Base-by-base conservation (phyloP, 371 early-diverging fungal species). In the Batkoa obscura region DNA sequence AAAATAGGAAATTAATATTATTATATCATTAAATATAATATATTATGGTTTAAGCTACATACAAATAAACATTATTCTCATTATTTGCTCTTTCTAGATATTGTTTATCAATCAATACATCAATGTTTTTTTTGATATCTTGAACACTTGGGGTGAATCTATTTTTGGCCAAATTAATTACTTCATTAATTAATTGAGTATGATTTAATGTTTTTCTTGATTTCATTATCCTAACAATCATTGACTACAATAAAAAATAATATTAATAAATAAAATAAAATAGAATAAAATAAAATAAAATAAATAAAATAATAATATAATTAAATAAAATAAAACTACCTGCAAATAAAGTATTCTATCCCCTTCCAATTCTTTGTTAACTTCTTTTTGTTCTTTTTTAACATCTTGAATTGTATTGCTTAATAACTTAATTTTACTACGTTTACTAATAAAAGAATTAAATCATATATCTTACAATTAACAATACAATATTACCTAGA, bases 151-250 rank as follows among this genome's bases (percentile, higher is more conserved):
- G 94, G 64, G 86, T 85, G 72, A 95, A 97, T 55, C 92, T 76
- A 41, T 85, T 75, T 64, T 83, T 78, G 30, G 90, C 72, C 60
- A 91, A 90, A 10, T 74, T 72, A 48, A 95, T 86, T 3, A 91
- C 90, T 61, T 95, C 96, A 43, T 80, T 75, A 56, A 97, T 78
- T 10, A 97, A 74, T 30, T 74, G 72, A 6, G 78, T 74, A 66
- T 94, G 91, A 61, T 84, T 84, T 76, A 94, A 72, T 48, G 75
- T 76, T 69, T 91, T 90, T 43, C 94, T 83, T 3, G 94, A 87
- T 78, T 97, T 97, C 96, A 90, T 90, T 58, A 90, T 83, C 8
- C 91, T 81, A 43, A 96, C 98, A 72, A 97, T 92, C 2, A 94
- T 93, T 5, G 94, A 94, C 82, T 72, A 49, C 0, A 38, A 31